phyloP scores from a whole-genome alignment of 2,329 filamentous ascomycete genomes.

The Gaeumannomyces sp. region DNA sequence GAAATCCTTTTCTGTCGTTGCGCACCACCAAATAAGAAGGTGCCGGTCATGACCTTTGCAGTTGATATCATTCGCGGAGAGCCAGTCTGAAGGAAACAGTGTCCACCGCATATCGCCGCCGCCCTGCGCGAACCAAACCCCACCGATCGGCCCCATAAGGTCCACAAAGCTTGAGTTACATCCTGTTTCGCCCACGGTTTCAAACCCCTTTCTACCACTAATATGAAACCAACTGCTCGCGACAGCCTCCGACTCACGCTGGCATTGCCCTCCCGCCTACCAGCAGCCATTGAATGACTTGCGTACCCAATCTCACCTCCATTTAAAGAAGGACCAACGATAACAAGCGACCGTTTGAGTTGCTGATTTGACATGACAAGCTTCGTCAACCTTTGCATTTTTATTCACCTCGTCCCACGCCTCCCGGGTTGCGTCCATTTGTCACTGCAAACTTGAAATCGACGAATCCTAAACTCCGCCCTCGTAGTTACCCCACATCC shows the following conservation, averaged over 20 bases:
- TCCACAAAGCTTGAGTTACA: slow-evolving; percentile 1
- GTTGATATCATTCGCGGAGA: not conserved
- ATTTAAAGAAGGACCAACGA: too few species aligned
- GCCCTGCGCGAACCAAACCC: not conserved
- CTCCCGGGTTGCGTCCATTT: too few species aligned
- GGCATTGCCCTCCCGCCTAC: too few species aligned
- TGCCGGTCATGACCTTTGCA: not conserved
- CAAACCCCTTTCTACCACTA: not conserved
- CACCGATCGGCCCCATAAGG: too few species aligned
- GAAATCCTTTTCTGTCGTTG: not conserved
- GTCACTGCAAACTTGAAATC: too few species aligned
- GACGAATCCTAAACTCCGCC: not conserved
- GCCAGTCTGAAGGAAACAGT: not conserved
- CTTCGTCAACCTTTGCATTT: too few species aligned
- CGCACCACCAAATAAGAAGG: too few species aligned
- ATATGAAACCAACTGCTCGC: not conserved
- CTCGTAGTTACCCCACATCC: not conserved
- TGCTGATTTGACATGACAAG: too few species aligned
- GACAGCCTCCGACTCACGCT: not conserved
- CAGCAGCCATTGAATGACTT: too few species aligned
- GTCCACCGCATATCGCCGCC: not conserved
- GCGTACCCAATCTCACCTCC: too few species aligned
- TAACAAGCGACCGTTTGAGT: too few species aligned
- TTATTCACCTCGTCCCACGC: too few species aligned
- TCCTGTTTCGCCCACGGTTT: not conserved